These are phyloP conservation scores for Suillus brevipes DNA, from an alignment of 768 basidiomycete species.

Conservation along the genomic window DNA sequence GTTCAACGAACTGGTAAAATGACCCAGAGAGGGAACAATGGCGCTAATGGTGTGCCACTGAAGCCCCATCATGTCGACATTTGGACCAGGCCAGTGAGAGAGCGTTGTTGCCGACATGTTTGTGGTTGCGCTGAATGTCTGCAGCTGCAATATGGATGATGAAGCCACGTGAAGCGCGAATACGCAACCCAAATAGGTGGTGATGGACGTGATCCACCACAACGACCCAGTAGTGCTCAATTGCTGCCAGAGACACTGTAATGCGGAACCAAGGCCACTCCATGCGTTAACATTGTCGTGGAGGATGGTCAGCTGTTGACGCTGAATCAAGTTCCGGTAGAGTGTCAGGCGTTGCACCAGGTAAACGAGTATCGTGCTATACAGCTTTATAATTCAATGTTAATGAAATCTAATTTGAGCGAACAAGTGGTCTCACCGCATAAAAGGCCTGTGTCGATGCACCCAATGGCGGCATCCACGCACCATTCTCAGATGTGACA, in stretches of 20 bases:
- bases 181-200: slow-evolving; percentile 6
- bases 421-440: neutral
- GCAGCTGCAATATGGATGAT: slow-evolving; percentile 12
- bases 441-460: slow-evolving; percentile 9
- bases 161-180: slow-evolving; percentile 10
- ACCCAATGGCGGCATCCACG: neutral
- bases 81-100: neutral
- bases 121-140: slow-evolving; percentile 4
- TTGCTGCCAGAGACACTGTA: slow-evolving; percentile 10
- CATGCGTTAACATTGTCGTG: slow-evolving; percentile 9
- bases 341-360: slow-evolving; percentile 16
- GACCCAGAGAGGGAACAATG: slow-evolving; percentile 3
- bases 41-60: neutral
- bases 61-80: neutral
- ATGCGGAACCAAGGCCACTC: slow-evolving; percentile 9
- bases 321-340: slow-evolving; percentile 5
- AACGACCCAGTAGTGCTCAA: neutral
- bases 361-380: slow-evolving; percentile 12
- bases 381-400: neutral
- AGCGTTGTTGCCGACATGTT: neutral
- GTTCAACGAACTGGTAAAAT: neutral
- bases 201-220: slow-evolving; percentile 1
- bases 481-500: neutral
- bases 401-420: neutral
- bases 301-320: slow-evolving; percentile 5